phyloP scores from a whole-genome alignment of 352 stramenopile species.

The Pythium folliculosum region DNA sequence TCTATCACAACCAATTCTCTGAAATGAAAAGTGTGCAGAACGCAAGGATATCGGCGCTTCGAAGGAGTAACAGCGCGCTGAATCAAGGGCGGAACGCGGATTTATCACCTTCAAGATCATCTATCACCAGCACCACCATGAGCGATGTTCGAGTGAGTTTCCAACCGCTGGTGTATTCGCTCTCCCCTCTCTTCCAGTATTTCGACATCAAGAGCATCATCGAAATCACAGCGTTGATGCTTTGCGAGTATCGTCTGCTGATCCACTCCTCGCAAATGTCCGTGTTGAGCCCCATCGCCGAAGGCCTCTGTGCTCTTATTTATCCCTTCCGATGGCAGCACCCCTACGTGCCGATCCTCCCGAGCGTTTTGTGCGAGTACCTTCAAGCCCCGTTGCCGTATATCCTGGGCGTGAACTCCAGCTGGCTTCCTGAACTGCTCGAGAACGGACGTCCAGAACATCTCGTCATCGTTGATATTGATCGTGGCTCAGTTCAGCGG shows the following conservation, averaged over 20 bases:
- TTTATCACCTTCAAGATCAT: slow-evolving; percentile 47
- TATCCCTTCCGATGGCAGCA: slow-evolving; percentile 89
- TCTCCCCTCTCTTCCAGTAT: slow-evolving; percentile 66
- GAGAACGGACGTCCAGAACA: slow-evolving; percentile 76
- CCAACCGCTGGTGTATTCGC: slow-evolving; percentile 69
- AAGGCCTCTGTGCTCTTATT: slow-evolving; percentile 75
- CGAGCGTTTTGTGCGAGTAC: slow-evolving; percentile 81
- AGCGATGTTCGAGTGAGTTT: slow-evolving; percentile 34
- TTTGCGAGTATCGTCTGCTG: slow-evolving; percentile 82
- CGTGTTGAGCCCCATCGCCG: slow-evolving; percentile 69
- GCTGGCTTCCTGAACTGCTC: slow-evolving; percentile 64
- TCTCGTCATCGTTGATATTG: slow-evolving; percentile 80
- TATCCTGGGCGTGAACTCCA: slow-evolving; percentile 77
- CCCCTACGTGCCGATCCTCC: slow-evolving; percentile 82
- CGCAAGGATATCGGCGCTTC: slow-evolving; percentile 6
- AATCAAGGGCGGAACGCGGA: slow-evolving; percentile 10
- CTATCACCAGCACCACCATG: slow-evolving; percentile 35
- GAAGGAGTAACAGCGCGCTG: slow-evolving; percentile 12
- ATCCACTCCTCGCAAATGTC: slow-evolving; percentile 79
- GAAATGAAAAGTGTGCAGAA: slow-evolving; percentile 5
- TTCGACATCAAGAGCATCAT: slow-evolving; percentile 79
- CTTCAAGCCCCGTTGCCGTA: slow-evolving; percentile 82
- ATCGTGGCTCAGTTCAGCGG: slow-evolving; percentile 63
- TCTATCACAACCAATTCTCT: slow-evolving; percentile 33
- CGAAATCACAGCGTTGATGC: slow-evolving; percentile 60